Evolutionary conservation across 805 yeast genomes (phyloP), one percentile per base, ranked within the genome.

Genomic region (Monosporozyma aquatica): DNA sequence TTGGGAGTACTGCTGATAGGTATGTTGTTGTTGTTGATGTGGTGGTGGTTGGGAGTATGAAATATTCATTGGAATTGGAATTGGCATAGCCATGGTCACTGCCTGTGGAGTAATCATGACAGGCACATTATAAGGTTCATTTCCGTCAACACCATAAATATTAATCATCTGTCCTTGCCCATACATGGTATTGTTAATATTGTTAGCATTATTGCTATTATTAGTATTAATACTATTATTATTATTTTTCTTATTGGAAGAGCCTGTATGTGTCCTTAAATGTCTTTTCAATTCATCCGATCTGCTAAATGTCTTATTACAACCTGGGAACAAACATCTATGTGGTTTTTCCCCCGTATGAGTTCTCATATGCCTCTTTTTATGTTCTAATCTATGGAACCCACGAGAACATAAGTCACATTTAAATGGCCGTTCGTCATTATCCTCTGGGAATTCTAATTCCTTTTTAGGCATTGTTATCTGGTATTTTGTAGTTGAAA

Each of bases 301-400:
- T 48, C 95, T 72, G 44, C 83, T 74, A 57, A 87, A 87, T 48
- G 82, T 71, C 62, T 87, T 86, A 42, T 77, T 62, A 64, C 96
- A 87, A n/a, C 85, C 85, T 1, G 92, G 87, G 52, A 74, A 86
- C 15, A 78, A 74, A 63, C 96, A 87, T 39, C 77, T 79, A 58
- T 84, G 92, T 2, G 95, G 95, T 59, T 86, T 84, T 60, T 87
- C 95, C 38, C 96, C 96, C 0, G 96, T 87, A 65, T 87, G 95
- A 8, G 95, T 87, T 44, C 95, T 70, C 51, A 87, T 82, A 60
- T 87, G 96, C 51, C 96, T 73, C 10, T 95, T 87, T 58, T 85
- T 94, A 61, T 87, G 96, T 61, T 87, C 96, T 38, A 87, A 67
- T 47, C 95, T 72, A 61, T 85, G 90, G 60, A 87, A 87, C 8